These are phyloP conservation scores for Hymenoscyphus repandus DNA, from an alignment of 2,329 filamentous ascomycete species.

Conservation along the genomic window DNA sequence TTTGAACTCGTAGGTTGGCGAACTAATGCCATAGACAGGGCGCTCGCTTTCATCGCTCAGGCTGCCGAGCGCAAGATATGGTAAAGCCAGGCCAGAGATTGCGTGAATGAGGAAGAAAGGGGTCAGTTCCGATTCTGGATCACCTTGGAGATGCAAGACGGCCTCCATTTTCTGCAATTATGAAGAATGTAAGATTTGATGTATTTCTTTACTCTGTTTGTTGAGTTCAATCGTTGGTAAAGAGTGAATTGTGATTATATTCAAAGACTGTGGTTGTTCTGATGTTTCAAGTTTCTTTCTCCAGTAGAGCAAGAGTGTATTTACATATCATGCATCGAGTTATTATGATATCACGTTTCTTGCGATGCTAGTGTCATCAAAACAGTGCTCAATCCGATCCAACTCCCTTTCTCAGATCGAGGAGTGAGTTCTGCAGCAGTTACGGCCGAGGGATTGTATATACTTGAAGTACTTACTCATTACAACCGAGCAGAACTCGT, in stretches of 20 bases:
- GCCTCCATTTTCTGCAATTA: not conserved
- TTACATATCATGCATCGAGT: not conserved
- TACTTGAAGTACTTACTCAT: not conserved
- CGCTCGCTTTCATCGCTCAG: not conserved
- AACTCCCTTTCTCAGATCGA: not conserved
- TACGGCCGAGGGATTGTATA: not conserved
- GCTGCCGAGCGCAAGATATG: constrained; percentile 4
- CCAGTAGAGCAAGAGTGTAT: not conserved
- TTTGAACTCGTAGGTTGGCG: constrained; percentile 1
- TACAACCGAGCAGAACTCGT: not conserved
- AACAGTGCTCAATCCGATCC: not conserved
- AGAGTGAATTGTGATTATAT: not conserved
- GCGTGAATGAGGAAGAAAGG: constrained; percentile 2
- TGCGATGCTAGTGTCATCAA: not conserved
- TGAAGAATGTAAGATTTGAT: not conserved
- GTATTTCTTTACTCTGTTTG: not conserved
- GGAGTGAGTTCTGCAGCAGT: not conserved
- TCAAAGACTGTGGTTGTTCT: not conserved
- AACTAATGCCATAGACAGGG: constrained; percentile 1
- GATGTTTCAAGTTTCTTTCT: not conserved
- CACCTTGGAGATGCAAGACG: constrained; percentile 2
- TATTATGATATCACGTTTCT: not conserved
- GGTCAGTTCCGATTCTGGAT: not conserved
- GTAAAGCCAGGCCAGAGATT: not conserved
- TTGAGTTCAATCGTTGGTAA: not conserved